phyloP scores from a whole-genome alignment of 192 early-diverging fungal species.

The Mortierella claussenii region DNA sequence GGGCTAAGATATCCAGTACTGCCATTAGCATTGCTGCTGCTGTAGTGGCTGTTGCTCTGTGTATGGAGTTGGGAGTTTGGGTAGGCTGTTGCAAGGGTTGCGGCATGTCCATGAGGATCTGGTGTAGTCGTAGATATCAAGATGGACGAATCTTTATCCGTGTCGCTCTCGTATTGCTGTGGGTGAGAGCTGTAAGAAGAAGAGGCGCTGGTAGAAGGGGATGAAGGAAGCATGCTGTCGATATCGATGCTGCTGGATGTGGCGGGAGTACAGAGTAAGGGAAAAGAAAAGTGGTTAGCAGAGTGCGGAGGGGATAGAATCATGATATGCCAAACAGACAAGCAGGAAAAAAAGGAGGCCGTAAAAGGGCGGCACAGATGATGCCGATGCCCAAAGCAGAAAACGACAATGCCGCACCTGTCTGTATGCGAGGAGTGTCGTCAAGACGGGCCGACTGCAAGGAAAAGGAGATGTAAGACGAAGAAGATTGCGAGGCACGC shows the following conservation, averaged over 20 bases:
- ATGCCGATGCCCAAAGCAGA: conserved; percentile 3
- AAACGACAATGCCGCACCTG: conserved; percentile 23
- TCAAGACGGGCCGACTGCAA: neutral
- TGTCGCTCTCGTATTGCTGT: conserved; percentile 22
- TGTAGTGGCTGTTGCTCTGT: conserved; percentile 1
- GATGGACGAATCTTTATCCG: conserved; percentile 8
- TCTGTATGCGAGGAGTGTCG: neutral
- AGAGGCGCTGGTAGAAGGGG: conserved; percentile 5
- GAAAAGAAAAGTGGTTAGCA: neutral
- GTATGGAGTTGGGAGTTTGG: conserved; percentile 2
- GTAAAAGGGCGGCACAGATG: conserved; percentile 17
- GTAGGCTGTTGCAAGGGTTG: conserved; percentile 2
- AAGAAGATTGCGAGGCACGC: neutral
- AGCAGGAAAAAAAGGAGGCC: conserved; percentile 16
- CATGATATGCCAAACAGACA: conserved; percentile 34
- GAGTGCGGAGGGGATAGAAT: conserved; percentile 7
- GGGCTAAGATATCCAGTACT: conserved; percentile 30
- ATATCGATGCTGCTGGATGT: neutral
- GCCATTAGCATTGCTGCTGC: conserved; percentile 1
- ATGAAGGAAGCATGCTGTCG: conserved; percentile 25
- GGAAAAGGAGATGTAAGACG: neutral
- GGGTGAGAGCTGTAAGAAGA: conserved; percentile 1
- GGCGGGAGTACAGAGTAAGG: neutral
- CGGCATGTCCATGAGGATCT: conserved; percentile 2
- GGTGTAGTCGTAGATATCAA: neutral